A percentile compares a stretch with the other conserved stretches of the same genome.
Evolutionary conservation across 345 rosid species (phyloP).

Genomic region (Diplotaxis tenuifolia): DNA sequence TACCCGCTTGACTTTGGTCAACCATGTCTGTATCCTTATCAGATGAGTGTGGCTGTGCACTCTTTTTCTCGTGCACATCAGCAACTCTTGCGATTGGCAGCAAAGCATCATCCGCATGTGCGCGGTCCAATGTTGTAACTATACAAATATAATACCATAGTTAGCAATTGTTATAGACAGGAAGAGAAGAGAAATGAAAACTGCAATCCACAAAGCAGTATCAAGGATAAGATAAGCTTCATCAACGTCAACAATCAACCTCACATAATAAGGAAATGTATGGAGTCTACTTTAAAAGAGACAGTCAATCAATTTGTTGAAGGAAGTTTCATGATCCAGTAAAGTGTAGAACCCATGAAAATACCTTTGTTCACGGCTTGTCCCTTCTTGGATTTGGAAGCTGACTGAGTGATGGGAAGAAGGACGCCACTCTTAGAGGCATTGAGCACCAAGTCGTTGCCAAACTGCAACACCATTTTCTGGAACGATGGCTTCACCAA

Average conservation of each 20-base stretch:
- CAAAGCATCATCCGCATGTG: conserved; percentile 81
- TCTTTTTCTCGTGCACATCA: conserved; percentile 44
- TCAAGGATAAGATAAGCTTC: not conserved
- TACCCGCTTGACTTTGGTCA: conserved; percentile 56
- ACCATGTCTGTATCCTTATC: conserved; percentile 47
- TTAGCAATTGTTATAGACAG: conserved; percentile 29
- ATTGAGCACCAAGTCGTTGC: conserved; percentile 55
- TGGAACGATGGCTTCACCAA: conserved; percentile 82
- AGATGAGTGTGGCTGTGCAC: conserved; percentile 37
- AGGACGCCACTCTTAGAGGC: conserved; percentile 75
- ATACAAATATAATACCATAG: conserved; percentile 36
- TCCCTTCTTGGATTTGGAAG: conserved; percentile 53
- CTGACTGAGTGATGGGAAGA: conserved; percentile 55
- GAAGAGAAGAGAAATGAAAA: not conserved
- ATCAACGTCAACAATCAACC: not conserved
- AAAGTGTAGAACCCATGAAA: conserved; percentile 9
- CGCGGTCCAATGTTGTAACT: conserved; percentile 89
- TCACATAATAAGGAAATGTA: not conserved
- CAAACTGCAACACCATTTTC: conserved; percentile 65
- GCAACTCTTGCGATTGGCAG: conserved; percentile 64
- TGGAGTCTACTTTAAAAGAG: not conserved
- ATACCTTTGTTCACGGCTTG: conserved; percentile 55
- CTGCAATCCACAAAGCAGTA: not conserved
- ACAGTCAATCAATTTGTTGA: not conserved
- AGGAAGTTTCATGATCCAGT: conserved; percentile 15